Base-by-base conservation (phyloP, 495 filamentous ascomycete genomes). In the Penicillium coprophilum region DNA sequence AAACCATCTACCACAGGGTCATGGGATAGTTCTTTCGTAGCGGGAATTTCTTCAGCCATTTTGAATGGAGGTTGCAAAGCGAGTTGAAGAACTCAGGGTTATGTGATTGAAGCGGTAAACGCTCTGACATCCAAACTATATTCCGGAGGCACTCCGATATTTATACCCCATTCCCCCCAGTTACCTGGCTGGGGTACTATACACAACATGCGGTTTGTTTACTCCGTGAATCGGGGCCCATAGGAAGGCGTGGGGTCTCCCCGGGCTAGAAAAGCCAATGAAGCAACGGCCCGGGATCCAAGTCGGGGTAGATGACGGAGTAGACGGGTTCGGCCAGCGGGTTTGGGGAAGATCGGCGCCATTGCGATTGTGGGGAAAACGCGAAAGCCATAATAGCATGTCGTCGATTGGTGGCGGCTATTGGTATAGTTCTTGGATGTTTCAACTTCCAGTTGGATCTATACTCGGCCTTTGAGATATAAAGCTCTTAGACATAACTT, bases 1-100 rank as follows among this genome's bases (percentile, higher is more conserved):
- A 74, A 76, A 41, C 64, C 71, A 17, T 74, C 56, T 32, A 68
- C 43, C 9, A 53, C 47, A 13, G 46, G 44, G 2, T 59, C 62
- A 23, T 64, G 57, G 7, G 65, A 63, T 27, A 62, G 30, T 13
- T 59, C 51, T 50, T 68, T 68, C 1, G 60, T 46, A 0, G 53
- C 30, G 12, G 55, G 43, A 27, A 51, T 30, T n/a, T 59, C 41
- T 20, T 59, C 50, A 24, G 59, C 50, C 65, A 65, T 63, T 28
- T 43, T 32, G 24, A n/a, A 21, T 34, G 51, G 12, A 23, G 20
- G 36, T 20, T 50, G 20, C 20, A n/a, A 32, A 12, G 4, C 9
- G 17, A 21, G 11, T 19, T 41, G 9, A 21, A 21, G n/a, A 46
- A 19, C 20, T 31, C 1, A 46, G 4, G 23, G 9, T 45, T 8